Evolutionary conservation across 1,284 basidiomycete genomes (phyloP), one percentile per base, ranked within the genome.

Genomic region (Athelia sp.): DNA sequence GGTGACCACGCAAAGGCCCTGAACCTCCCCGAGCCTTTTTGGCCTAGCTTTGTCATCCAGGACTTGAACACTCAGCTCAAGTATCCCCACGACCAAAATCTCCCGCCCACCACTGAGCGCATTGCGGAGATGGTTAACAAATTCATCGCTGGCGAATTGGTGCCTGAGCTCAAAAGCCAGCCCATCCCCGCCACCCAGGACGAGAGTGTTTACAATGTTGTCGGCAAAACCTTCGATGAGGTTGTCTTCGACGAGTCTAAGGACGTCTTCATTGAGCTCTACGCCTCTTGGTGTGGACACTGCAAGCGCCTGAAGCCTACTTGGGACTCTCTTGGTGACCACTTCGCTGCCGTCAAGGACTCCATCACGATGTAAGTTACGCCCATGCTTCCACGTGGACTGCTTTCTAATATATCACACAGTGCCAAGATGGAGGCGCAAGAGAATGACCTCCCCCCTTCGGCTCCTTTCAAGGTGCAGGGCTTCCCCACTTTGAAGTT

Each of bases 401-500:
- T n/a, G 56, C 34, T 50, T 61, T 13, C 59, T 36, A n/a, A 31
- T 32, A 50, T 36, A 42, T 50, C 50, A n/a, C 52, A n/a, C 56
- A 93, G 90, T 67, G 93, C 90, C 61, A 98, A 98, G 75, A 88
- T 98, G 79, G 96, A 99, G 63, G 93, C 93, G 4, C 90, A 87
- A 54, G 93, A 95, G 71, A 99, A 99, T 69, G 97, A 99, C 68
- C 79, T 99, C 23, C 97, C 97, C 44, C 77, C 87, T 23, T 81
- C 81, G 15, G 83, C 89, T 48, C 84, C 89, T 29, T 98, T 99
- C 91, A 81, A 83, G 50, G 72, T 96, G 55, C 62, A 75, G 50
- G 87, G 91, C 44, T 98, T 97, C 92, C 96, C 96, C 9, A 98
- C 97, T 2, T 70, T 99, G 67, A 98, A 98, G 69, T 97, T 99